These are phyloP conservation scores for Backusella luteola DNA, from an alignment of 192 early-diverging fungal species.

Conservation along the genomic window DNA sequence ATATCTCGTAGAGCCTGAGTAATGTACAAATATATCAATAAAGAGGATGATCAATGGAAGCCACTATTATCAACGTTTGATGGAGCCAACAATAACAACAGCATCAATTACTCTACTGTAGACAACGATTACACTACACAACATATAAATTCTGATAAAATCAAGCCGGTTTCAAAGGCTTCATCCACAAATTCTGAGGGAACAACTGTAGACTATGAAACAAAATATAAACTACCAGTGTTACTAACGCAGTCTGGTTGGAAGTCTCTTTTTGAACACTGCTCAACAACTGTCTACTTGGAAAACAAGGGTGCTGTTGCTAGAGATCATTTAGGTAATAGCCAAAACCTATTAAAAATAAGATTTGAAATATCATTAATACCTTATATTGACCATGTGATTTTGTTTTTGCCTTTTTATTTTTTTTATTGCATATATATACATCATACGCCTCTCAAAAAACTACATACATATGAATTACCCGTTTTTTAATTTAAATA, in stretches of 20 bases:
- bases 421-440: not conserved
- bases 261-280: not conserved
- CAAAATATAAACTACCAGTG: not conserved
- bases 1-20: not conserved
- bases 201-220: not conserved
- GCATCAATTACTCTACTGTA: not conserved
- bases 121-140: not conserved
- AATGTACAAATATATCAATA: not conserved
- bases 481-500: conserved; percentile 14
- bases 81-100: not conserved
- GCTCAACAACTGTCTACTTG: conserved; percentile 38
- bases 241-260: not conserved
- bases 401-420: not conserved
- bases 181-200: not conserved
- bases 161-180: not conserved
- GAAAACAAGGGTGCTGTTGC: conserved; percentile 79
- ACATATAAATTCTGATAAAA: not conserved
- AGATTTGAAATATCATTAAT: not conserved
- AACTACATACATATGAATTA: not conserved
- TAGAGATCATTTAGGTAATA: conserved; percentile 71
- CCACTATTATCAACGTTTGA: not conserved
- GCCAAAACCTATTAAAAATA: not conserved
- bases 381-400: not conserved
- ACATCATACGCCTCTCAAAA: conserved; percentile 5
- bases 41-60: not conserved